phyloP scores from a whole-genome alignment of 1,139 yeast species.

The Kurtzmaniella quercitrusa region DNA sequence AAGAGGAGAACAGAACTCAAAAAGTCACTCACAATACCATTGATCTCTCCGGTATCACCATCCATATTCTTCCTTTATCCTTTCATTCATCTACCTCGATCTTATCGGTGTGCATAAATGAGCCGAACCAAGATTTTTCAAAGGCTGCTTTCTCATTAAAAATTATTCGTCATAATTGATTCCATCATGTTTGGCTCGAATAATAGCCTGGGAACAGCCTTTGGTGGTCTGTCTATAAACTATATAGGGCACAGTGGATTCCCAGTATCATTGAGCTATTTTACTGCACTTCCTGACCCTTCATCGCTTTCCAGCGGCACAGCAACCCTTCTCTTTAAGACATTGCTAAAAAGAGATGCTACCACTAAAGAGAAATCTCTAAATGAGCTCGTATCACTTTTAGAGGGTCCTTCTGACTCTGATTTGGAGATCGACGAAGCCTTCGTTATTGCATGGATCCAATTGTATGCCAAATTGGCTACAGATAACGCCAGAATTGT shows the following conservation, averaged over 20 bases:
- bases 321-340: constrained; percentile 64
- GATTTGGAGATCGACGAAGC: constrained; percentile 35
- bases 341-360: constrained; percentile 71
- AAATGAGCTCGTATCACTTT: constrained; percentile 41
- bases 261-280: constrained; percentile 67
- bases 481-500: constrained; percentile 67
- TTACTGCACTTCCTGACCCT: constrained; percentile 75
- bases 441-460: constrained; percentile 67
- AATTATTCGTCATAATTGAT: background rate
- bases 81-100: no score
- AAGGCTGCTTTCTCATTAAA: background rate
- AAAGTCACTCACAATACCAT: no score
- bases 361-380: constrained; percentile 82
- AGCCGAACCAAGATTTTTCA: background rate
- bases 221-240: constrained; percentile 9
- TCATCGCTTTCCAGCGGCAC: constrained; percentile 53
- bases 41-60: no score
- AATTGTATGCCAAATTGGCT: constrained; percentile 73
- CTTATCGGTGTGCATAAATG: background rate
- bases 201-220: background rate
- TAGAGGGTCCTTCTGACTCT: constrained; percentile 16
- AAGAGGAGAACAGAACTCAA: no score
- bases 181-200: background rate
- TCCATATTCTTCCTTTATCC: no score
- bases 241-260: constrained; percentile 52